Evolutionary conservation across 2,329 filamentous ascomycete species (phyloP).

Genomic region (Pochonia chlamydosporia): DNA sequence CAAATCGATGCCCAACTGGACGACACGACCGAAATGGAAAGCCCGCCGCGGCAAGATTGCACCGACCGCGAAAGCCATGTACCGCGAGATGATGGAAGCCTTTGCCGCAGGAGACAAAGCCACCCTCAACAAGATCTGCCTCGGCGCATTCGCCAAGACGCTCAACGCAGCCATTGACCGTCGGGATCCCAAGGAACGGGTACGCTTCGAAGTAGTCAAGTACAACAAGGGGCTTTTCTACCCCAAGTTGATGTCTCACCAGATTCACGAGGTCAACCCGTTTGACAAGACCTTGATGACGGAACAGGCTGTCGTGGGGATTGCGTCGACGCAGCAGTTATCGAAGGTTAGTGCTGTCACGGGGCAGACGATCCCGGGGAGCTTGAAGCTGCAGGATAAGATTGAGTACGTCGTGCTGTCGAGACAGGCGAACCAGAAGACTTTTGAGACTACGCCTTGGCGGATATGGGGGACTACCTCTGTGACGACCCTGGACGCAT

Average conservation of each 20-base stretch:
- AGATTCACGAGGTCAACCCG: conserved; percentile 40
- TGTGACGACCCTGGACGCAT: conserved; percentile 43
- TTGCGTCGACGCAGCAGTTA: conserved; percentile 51
- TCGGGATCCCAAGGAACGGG: conserved; percentile 38
- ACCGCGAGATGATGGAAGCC: conserved; percentile 55
- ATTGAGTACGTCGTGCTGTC: conserved; percentile 62
- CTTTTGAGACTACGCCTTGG: conserved; percentile 49
- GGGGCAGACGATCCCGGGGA: conserved; percentile 37
- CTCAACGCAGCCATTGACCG: conserved; percentile 48
- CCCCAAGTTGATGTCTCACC: conserved; percentile 50
- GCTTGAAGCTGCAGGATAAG: conserved; percentile 46
- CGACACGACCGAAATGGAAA: conserved; percentile 37
- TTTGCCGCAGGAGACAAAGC: conserved; percentile 53
- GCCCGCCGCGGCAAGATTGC: conserved; percentile 34
- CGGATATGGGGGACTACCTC: conserved; percentile 58
- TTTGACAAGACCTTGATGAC: conserved; percentile 30
- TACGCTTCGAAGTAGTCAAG: conserved; percentile 49
- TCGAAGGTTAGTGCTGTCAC: conserved; percentile 32
- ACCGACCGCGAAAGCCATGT: conserved; percentile 52
- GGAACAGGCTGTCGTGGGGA: conserved; percentile 54
- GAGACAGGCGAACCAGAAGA: conserved; percentile 35
- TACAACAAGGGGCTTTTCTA: conserved; percentile 37
- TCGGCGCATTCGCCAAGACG: conserved; percentile 42
- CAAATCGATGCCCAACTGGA: conserved; percentile 38
- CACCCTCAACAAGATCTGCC: conserved; percentile 48